Evolutionary conservation across 305 asterid genomes (phyloP), one percentile per base, ranked within the genome.

Genomic region (Solanum hybrid): DNA sequence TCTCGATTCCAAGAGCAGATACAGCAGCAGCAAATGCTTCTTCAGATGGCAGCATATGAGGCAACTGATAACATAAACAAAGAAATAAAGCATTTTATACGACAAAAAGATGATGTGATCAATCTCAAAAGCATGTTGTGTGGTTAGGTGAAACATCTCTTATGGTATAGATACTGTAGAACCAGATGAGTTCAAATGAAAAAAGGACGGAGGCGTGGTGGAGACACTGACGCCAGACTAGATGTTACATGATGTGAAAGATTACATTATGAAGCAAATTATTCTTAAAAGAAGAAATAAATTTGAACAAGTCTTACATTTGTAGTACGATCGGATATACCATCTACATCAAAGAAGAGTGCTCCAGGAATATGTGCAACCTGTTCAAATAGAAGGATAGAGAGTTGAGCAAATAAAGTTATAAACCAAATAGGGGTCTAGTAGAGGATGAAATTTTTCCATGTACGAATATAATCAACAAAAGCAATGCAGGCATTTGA

Each of bases 341-440:
- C 99, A 91, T 97, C 99, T 26, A 97, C 94, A 69, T 97, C 99
- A 90, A 96, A 97, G 95, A 97, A 97, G 90, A 97, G 98, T n/a
- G 99, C 98, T 87, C 98, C 99, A 37, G 99, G 99, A 92, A 97
- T 97, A 91, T 97, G 99, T 29, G 99, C 99, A 86, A 94, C 99
- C 99, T 97, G 96, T 91, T 86, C 57, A 80, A 87, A 42, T 22
- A 88, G 84, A 77, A 76, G 76, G 71, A 61, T 20, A 61, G 71
- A 61, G 71, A 61, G 71, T 61, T 61, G 71, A 61, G 71, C 71
- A 61, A 61, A 61, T 61, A 51, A 18, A 51, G 67, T 51, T 16
- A 51, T 18, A 51, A 51, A 51, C 64, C 64, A 51, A 4, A 51
- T 51, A 51, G 67, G 67, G 67, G 67, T 51, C 22, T 51, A 51